Evolutionary conservation across 148 eudicot species (phyloP).

Genomic region (Nyssa sinensis): DNA sequence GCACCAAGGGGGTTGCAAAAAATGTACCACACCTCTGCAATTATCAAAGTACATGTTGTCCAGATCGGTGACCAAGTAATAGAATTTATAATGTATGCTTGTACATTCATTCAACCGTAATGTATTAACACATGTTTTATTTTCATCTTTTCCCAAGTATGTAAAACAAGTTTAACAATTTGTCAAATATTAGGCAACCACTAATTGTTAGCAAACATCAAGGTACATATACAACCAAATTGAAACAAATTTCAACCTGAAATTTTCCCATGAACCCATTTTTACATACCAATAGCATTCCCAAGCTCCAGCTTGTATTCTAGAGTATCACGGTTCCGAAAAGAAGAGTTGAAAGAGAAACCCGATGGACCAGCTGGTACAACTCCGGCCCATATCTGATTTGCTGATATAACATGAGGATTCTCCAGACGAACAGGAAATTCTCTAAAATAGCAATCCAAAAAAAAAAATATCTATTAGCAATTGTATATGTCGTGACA

Average conservation of each 20-base stretch:
- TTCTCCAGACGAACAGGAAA: slow-evolving; percentile 93
- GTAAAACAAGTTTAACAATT: no score
- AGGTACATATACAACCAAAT: no score
- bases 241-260: no score
- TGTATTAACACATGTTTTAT: no score
- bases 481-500: not conserved
- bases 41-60: not conserved
- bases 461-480: slow-evolving; percentile 4
- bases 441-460: slow-evolving; percentile 42
- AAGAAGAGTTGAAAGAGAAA: slow-evolving; percentile 82
- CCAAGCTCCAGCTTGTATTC: slow-evolving; percentile 90
- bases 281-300: slow-evolving; percentile 88
- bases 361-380: slow-evolving; percentile 91
- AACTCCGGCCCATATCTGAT: slow-evolving; percentile 95
- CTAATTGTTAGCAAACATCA: no score
- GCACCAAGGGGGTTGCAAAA: not conserved
- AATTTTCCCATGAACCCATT: no score
- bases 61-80: not conserved
- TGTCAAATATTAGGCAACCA: no score
- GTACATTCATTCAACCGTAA: no score
- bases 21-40: not conserved
- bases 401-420: slow-evolving; percentile 91
- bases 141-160: no score
- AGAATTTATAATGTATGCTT: no score
- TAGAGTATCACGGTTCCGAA: slow-evolving; percentile 66